Percentiles rank a stretch among this genome's conserved stretches.
phyloP scores from a whole-genome alignment of 2,329 filamentous ascomycete species.

The Conoideocrella luteorostrata region DNA sequence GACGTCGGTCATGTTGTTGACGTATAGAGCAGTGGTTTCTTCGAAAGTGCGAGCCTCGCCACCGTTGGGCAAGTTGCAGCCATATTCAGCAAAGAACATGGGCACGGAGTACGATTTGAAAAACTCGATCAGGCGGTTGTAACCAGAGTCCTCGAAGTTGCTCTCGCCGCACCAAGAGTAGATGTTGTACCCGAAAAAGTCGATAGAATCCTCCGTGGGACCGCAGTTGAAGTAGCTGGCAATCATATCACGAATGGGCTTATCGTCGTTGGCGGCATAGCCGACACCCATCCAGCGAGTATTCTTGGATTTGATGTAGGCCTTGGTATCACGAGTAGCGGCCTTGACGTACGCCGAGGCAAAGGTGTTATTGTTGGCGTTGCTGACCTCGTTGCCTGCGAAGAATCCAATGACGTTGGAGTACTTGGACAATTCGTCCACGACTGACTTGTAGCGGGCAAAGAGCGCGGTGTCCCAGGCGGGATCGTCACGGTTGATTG shows the following conservation, averaged over 20 bases:
- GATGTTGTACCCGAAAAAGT: slow-evolving; percentile 99
- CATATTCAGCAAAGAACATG: slow-evolving; percentile 98
- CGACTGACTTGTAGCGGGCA: slow-evolving; percentile 72
- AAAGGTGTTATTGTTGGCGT: slow-evolving; percentile 78
- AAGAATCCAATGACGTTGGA: slow-evolving; percentile 96
- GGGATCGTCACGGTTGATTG: slow-evolving; percentile 78
- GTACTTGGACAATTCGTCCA: slow-evolving; percentile 78
- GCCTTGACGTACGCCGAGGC: slow-evolving; percentile 96
- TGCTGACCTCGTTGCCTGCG: slow-evolving; percentile 95
- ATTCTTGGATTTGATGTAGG: slow-evolving; percentile 79
- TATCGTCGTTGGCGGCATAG: slow-evolving; percentile 93
- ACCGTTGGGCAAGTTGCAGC: slow-evolving; percentile 70
- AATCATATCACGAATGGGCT: slow-evolving; percentile 71
- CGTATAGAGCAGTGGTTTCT: slow-evolving; percentile 78
- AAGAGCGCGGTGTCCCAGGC: slow-evolving; percentile 75
- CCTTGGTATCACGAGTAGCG: slow-evolving; percentile 91
- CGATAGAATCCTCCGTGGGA: slow-evolving; percentile 57
- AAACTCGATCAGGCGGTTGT: slow-evolving; percentile 74
- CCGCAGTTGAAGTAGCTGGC: slow-evolving; percentile 96
- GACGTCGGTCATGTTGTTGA: slow-evolving; percentile 71
- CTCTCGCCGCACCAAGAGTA: slow-evolving; percentile 98
- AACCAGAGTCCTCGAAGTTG: slow-evolving; percentile 69
- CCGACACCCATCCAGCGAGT: slow-evolving; percentile 78
- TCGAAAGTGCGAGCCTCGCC: slow-evolving; percentile 68
- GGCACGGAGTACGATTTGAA: slow-evolving; percentile 87